These are phyloP conservation scores for Penicillium paxilli DNA, from an alignment of 495 filamentous ascomycete species.

Conservation along the genomic window DNA sequence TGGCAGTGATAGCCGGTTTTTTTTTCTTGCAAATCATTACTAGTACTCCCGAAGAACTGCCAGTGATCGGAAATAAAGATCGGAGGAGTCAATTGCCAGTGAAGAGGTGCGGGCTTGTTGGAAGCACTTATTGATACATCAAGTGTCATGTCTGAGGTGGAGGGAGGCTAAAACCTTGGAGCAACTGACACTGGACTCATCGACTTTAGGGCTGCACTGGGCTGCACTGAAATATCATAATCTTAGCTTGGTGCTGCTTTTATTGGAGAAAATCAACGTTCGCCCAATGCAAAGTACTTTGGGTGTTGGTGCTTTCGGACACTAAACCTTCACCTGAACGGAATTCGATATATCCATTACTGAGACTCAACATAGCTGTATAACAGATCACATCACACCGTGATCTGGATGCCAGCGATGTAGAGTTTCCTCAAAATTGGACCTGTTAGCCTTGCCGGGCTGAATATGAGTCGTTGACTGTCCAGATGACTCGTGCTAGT, in stretches of 20 bases:
- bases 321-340: too few species aligned
- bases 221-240: background rate
- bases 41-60: background rate
- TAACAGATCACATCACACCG: background rate
- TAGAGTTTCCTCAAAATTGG: background rate
- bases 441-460: background rate
- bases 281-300: too few species aligned
- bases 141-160: too few species aligned
- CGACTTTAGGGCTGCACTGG: background rate
- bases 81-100: too few species aligned
- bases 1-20: background rate
- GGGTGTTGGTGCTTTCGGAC: too few species aligned
- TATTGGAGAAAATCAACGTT: too few species aligned
- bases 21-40: background rate
- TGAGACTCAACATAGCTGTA: background rate
- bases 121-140: too few species aligned
- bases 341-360: background rate
- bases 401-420: background rate
- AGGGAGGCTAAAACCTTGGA: too few species aligned
- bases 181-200: background rate
- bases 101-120: too few species aligned
- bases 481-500: too few species aligned
- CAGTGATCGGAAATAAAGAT: too few species aligned
- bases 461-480: too few species aligned
- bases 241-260: background rate